Conservation (phyloP, 805 yeast species). For the Lipomyces mesembrius region DNA sequence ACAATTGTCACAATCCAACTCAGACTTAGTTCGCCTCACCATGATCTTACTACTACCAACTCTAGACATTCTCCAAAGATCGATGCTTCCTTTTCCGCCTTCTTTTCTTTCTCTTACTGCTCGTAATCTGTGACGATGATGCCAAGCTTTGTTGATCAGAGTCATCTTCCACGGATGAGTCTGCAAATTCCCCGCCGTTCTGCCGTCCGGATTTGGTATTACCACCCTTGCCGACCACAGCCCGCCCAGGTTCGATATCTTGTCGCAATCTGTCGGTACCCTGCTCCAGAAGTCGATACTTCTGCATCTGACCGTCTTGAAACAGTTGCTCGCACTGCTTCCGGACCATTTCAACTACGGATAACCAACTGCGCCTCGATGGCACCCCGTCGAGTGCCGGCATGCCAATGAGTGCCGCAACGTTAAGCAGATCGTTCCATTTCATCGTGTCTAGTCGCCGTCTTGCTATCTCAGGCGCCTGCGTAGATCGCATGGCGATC, state of each 20-base stretch:
- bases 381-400: constrained; percentile 14
- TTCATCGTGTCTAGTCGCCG: constrained; percentile 8
- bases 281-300: constrained; percentile 8
- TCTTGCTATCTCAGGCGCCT: neutral
- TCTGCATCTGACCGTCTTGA: neutral
- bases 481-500: constrained; percentile 13
- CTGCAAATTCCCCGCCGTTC: neutral
- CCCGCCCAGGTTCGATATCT: constrained; percentile 9
- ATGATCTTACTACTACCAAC: neutral
- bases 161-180: neutral
- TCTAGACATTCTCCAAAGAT: neutral
- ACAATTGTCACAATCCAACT: neutral
- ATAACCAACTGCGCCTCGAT: constrained; percentile 3
- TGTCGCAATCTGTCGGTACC: neutral
- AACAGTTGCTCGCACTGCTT: constrained; percentile 8
- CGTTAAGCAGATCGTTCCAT: constrained; percentile 21
- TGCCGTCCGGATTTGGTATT: neutral
- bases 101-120: neutral
- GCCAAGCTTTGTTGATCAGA: neutral
- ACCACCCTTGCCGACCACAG: neutral
- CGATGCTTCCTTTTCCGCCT: neutral
- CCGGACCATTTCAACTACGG: constrained; percentile 5
- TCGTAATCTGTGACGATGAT: neutral
- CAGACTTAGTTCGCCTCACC: neutral
- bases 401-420: constrained; percentile 22